Conservation (phyloP, 805 yeast species). For the Wickerhamiella alocasiicola region DNA sequence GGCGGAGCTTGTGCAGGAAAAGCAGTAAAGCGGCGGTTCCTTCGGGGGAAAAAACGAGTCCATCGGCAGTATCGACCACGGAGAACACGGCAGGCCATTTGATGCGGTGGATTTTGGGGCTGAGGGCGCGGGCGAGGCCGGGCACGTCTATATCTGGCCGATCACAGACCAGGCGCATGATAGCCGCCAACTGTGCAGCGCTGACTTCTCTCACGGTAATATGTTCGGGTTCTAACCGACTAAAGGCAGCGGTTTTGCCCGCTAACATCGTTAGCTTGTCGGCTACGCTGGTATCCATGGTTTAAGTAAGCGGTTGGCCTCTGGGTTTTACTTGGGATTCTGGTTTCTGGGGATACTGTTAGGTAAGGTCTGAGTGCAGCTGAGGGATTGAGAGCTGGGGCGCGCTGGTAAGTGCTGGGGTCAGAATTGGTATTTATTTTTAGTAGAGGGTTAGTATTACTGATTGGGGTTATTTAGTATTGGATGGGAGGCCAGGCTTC, state of each 20-base stretch:
- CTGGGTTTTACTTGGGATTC: too few species aligned
- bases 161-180: constrained; percentile 12
- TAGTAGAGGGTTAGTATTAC: too few species aligned
- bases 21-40: constrained; percentile 11
- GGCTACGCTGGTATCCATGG: constrained; percentile 14
- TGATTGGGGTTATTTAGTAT: too few species aligned
- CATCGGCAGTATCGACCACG: not conserved
- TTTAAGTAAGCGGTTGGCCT: too few species aligned
- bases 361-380: too few species aligned
- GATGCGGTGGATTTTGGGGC: constrained; percentile 11
- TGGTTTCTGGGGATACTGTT: too few species aligned
- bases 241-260: constrained; percentile 14
- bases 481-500: too few species aligned
- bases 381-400: too few species aligned
- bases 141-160: constrained; percentile 14
- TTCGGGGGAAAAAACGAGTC: constrained; percentile 9
- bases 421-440: too few species aligned
- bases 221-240: constrained; percentile 12
- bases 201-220: constrained; percentile 12
- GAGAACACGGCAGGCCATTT: constrained; percentile 10
- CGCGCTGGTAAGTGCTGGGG: too few species aligned
- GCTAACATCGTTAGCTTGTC: constrained; percentile 16
- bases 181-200: constrained; percentile 13
- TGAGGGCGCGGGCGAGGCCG: constrained; percentile 11
- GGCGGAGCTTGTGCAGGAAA: constrained; percentile 6